Evolutionary conservation across 2,329 filamentous ascomycete species (phyloP), one percentile per base, ranked within the genome.

Genomic region (Microthyrium microscopicum): DNA sequence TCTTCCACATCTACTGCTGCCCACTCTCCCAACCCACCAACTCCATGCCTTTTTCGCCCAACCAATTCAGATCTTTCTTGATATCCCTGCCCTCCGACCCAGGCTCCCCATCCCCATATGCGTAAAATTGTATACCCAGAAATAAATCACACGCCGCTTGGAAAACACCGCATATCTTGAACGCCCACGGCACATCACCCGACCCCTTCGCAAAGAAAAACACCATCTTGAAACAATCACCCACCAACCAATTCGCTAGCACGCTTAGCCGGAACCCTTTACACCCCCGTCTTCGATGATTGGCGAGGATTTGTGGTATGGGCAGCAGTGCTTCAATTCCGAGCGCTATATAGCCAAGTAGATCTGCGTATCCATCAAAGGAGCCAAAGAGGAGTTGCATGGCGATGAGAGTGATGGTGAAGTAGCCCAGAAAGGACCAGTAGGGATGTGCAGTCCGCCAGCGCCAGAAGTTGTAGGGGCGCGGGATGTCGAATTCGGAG

Each of bases 391-490:
- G 46, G n/a, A 85, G 48, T 46, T 87, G 77, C 44, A 76, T 57
- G 4, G 66, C 60, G 18, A 72, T 55, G 30, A 87, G 62, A 13
- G 54, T 56, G 39, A 65, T 60, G 40, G 73, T 67, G 40, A 84
- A 66, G 56, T 77, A 81, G 26, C 71, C 56, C 19, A 89, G 50
- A 47, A 83, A 83, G 36, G 75, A 65, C 81, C 81, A 91, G 58
- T 87, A 85, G 58, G 78, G 77, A 45, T 73, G 73, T 5, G 73
- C 64, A 15, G 69, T 70, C 36, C 72, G 66, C 81, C 81, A 87
- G 53, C 81, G 78, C 81, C 81, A 87, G 52, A 87, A 87, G 46
- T 73, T 68, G 49, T 74, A 85, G 1, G 80, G 80, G 17, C 80
- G 62, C 1, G 36, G 13, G 19, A 20, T 18, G 15, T 31, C 56